These are phyloP conservation scores for Salix purpurea DNA, from an alignment of 345 rosid species.

Conservation along the genomic window DNA sequence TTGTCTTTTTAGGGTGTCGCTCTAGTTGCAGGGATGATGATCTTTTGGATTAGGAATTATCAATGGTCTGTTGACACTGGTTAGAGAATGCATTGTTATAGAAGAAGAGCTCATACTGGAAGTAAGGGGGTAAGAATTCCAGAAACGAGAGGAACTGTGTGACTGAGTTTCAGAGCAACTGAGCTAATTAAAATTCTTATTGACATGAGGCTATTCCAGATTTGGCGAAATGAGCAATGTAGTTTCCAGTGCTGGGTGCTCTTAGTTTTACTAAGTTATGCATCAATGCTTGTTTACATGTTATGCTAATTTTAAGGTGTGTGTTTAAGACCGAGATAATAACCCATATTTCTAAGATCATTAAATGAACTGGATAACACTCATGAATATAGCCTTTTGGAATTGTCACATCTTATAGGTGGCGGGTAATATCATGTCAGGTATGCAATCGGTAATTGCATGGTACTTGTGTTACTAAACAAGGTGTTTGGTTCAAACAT, in stretches of 20 bases:
- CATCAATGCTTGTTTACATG: neutral
- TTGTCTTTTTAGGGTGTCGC: neutral
- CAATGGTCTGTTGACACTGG: neutral
- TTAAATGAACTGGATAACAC: neutral
- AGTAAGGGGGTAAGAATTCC: neutral
- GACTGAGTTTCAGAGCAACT: neutral
- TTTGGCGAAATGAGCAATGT: neutral
- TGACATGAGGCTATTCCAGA: neutral
- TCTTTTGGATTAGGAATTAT: neutral
- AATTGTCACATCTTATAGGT: neutral
- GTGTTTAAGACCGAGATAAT: neutral
- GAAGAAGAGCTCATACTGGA: neutral
- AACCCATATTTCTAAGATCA: neutral
- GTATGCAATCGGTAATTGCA: neutral
- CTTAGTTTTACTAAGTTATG: neutral
- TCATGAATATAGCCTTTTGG: neutral
- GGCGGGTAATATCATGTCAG: neutral
- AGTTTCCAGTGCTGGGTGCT: neutral
- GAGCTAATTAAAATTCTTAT: neutral
- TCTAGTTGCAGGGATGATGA: neutral
- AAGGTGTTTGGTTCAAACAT: neutral
- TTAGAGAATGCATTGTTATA: neutral
- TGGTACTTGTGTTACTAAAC: neutral
- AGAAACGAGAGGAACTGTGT: neutral
- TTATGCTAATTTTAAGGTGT: neutral